phyloP scores from a whole-genome alignment of 1,284 basidiomycete genomes.

The Caloboletus firmus region DNA sequence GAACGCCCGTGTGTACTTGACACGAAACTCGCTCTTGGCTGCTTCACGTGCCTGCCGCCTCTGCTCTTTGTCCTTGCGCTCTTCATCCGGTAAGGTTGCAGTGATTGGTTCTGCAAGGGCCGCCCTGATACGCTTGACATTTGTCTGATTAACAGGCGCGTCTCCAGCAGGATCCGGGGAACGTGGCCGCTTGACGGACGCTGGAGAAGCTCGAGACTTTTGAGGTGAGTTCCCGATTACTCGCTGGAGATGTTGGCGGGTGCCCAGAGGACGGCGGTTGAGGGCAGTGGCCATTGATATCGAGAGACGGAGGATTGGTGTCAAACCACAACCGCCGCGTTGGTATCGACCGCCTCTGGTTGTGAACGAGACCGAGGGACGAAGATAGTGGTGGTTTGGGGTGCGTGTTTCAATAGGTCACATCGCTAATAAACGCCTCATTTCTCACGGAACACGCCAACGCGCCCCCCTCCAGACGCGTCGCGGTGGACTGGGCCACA shows the following conservation, averaged over 20 bases:
- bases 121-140: slow-evolving; percentile 36
- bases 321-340: background rate
- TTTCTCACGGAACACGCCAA: slow-evolving; percentile 33
- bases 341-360: background rate
- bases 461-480: slow-evolving; percentile 20
- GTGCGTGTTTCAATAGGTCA: slow-evolving; percentile 2
- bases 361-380: background rate
- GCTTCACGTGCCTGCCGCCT: slow-evolving; percentile 53
- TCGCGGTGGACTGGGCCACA: slow-evolving; percentile 6
- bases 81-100: slow-evolving; percentile 27
- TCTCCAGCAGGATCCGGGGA: slow-evolving; percentile 59
- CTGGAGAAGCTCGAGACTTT: slow-evolving; percentile 29
- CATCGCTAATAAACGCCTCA: slow-evolving; percentile 13
- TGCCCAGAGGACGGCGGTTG: slow-evolving; percentile 43
- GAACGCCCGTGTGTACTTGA: slow-evolving; percentile 85
- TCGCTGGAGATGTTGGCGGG: slow-evolving; percentile 37
- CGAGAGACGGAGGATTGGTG: background rate
- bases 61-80: slow-evolving; percentile 44
- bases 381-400: slow-evolving; percentile 11
- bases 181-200: slow-evolving; percentile 54
- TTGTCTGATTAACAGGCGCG: slow-evolving; percentile 13
- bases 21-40: slow-evolving; percentile 71
- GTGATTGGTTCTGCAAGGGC: slow-evolving; percentile 24
- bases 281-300: slow-evolving; percentile 40
- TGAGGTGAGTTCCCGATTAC: slow-evolving; percentile 33